Percentiles rank a stretch among this genome's conserved stretches.
Conservation (phyloP, 129 eudicot genomes). For the Gnaphalium uliginosum region DNA sequence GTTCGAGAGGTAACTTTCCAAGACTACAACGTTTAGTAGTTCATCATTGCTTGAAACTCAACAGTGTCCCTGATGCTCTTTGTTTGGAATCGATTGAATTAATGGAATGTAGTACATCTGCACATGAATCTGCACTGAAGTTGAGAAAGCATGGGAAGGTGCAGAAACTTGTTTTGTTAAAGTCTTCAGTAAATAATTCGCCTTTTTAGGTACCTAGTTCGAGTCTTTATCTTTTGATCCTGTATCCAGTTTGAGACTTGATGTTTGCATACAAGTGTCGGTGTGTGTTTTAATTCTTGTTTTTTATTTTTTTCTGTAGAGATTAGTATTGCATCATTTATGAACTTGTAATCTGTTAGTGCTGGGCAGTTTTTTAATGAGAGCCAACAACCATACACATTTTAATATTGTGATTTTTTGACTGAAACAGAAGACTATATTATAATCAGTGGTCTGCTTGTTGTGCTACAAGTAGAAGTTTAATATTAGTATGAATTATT, state of each 20-base stretch:
- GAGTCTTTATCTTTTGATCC: too few species aligned
- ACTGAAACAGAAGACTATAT: not conserved
- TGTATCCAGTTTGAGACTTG: too few species aligned
- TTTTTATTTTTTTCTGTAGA: too few species aligned
- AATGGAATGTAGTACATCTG: slow-evolving; percentile 12
- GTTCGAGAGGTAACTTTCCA: slow-evolving; percentile 38
- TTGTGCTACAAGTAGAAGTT: not conserved
- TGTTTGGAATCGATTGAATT: slow-evolving; percentile 36
- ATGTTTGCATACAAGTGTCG: too few species aligned
- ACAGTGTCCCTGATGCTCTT: slow-evolving; percentile 28
- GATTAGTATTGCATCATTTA: too few species aligned
- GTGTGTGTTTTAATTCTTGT: too few species aligned
- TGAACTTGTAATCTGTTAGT: too few species aligned
- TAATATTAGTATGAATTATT: not conserved
- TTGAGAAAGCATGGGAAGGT: not conserved
- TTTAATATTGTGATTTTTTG: not conserved
- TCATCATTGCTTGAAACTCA: slow-evolving; percentile 24
- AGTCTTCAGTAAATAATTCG: not conserved
- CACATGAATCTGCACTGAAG: slow-evolving; percentile 22
- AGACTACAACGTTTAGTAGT: slow-evolving; percentile 32
- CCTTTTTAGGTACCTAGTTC: too few species aligned
- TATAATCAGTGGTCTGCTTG: not conserved
- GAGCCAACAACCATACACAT: not conserved
- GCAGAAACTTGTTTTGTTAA: not conserved
- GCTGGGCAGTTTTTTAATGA: not conserved